Conservation (phyloP, 495 filamentous ascomycete genomes). For the Xylaria curta region DNA sequence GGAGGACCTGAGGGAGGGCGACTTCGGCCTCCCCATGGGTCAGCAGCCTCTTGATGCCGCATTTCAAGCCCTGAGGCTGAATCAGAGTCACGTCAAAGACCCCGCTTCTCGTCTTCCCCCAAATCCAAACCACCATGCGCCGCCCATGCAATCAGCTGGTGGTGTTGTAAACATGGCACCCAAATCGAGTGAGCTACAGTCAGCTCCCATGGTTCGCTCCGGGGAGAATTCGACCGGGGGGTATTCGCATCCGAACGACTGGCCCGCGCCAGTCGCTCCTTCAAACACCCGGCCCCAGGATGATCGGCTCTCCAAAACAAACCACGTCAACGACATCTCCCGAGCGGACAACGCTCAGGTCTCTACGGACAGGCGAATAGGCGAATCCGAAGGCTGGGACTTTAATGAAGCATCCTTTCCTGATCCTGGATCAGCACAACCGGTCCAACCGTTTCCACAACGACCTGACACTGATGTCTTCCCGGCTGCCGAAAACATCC, state of each 20-base stretch:
- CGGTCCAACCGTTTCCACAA: conserved; percentile 52
- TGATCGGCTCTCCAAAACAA: conserved; percentile 61
- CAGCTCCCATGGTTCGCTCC: conserved; percentile 53
- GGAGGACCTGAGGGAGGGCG: conserved; percentile 56
- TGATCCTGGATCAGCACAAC: conserved; percentile 49
- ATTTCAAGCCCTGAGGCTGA: conserved; percentile 44
- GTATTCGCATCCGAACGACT: conserved; percentile 48
- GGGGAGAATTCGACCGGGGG: conserved; percentile 40
- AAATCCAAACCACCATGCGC: conserved; percentile 61
- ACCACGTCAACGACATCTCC: conserved; percentile 54
- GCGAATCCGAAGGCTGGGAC: conserved; percentile 84
- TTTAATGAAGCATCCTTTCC: conserved; percentile 77
- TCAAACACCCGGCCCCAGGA: conserved; percentile 54
- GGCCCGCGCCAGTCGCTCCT: conserved; percentile 46
- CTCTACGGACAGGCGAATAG: conserved; percentile 43
- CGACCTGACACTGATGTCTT: conserved; percentile 85
- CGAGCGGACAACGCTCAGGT: conserved; percentile 44
- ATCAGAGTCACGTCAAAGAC: conserved; percentile 53
- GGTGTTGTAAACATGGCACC: conserved; percentile 43
- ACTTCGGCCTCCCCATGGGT: conserved; percentile 46
- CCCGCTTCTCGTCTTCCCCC: conserved; percentile 49
- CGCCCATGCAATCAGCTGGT: conserved; percentile 50
- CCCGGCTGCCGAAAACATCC: conserved; percentile 78
- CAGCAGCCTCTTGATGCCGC: conserved; percentile 43
- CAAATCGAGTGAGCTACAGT: conserved; percentile 49